These are phyloP conservation scores for Penicillium frequentans DNA, from an alignment of 2,329 filamentous ascomycete genomes.

Conservation along the genomic window DNA sequence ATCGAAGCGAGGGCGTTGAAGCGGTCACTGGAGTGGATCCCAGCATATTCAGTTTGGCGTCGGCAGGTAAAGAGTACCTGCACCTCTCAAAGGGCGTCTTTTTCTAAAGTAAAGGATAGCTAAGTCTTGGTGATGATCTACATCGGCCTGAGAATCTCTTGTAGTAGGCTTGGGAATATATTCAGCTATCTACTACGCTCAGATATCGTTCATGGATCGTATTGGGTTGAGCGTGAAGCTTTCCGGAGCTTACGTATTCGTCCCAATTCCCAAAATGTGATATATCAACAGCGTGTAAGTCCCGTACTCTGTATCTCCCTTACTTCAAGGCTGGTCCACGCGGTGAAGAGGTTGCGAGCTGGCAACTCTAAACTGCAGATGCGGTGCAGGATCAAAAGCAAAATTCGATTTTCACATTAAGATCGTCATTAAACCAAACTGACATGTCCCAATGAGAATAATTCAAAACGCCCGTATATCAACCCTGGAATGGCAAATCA, in stretches of 20 bases:
- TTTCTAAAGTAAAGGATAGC: too few species aligned
- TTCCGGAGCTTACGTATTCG: too few species aligned
- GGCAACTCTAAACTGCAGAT: not conserved
- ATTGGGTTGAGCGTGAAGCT: too few species aligned
- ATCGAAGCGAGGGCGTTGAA: not conserved
- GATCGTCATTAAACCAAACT: not conserved
- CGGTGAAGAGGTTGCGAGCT: not conserved
- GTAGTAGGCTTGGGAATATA: too few species aligned
- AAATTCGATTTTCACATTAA: not conserved
- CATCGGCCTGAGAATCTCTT: too few species aligned
- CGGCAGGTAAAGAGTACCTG: not conserved
- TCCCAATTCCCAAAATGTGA: not conserved
- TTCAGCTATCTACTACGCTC: not conserved
- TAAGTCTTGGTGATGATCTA: too few species aligned
- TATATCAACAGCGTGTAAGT: not conserved
- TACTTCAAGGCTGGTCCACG: not conserved
- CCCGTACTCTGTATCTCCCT: not conserved
- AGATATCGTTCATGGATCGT: too few species aligned
- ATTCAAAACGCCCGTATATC: not conserved
- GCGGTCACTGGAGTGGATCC: not conserved
- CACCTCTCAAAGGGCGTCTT: not conserved
- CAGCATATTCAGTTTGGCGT: not conserved
- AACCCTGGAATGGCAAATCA: conserved; percentile 7
- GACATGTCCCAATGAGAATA: not conserved
- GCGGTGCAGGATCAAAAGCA: not conserved